Evolutionary conservation across 176 grass and related monocot species (phyloP), one percentile per base, ranked within the genome.

Genomic region (Otatea glauca): DNA sequence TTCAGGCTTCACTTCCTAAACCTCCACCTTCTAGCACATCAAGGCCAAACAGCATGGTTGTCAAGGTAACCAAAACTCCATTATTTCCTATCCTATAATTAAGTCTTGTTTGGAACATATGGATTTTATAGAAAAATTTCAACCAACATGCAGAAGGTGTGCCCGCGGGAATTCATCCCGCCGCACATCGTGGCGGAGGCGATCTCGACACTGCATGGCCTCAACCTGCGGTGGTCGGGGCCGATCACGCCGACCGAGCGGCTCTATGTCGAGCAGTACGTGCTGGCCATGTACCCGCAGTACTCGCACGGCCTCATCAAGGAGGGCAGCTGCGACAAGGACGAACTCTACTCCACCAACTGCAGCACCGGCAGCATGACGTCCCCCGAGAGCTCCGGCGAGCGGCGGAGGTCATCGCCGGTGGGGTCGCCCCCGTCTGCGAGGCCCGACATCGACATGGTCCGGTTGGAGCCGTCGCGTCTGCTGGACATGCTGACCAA

Each of bases 31-130:
- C 74, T 59, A 45, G 25, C 75, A 74, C 67, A 21, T 86, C 88
- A 7, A 85, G 92, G 45, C 92, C 92, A 35, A 94, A 87, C 55
- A 94, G 92, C 87, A 94, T 94, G 92, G 86, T 94, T 50, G 87
- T 94, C 14, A 89, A 91, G 92, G 92, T 87, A 90, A 88, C 0
- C 14, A 10, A 2, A 64, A 84, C 38, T 5, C 3, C 10, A 4
- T 3, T 71, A 29, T 14, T 4, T 37, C 16, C 25, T n/a, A 20
- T 47, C 17, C 16, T 65, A 20, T 58, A 47, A 13, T 4, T 11
- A 24, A 53, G 44, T 7, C n/a, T 17, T 38, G 14, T 56, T 76
- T 65, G 0, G 24, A 70, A 25, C 0, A 11, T 8, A 81, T 18
- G 11, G 29, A 53, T 70, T 58, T 82, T 43, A 63, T 0, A 0